These are phyloP conservation scores for Penicillium nordicum DNA, from an alignment of 2,329 filamentous ascomycete species.

Conservation along the genomic window DNA sequence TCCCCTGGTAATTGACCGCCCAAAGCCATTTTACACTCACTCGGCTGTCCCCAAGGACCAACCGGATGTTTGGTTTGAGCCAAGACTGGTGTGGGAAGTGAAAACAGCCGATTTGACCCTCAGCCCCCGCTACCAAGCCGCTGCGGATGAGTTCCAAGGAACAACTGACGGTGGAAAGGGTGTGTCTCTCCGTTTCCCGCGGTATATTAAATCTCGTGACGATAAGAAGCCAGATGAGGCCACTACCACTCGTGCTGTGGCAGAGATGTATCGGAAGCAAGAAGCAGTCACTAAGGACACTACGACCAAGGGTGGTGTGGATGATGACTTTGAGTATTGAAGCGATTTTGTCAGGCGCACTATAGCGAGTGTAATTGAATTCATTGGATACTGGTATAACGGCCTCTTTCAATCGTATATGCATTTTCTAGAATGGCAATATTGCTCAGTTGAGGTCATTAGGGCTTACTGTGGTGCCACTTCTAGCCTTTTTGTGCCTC, in stretches of 20 bases:
- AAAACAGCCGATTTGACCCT: slow-evolving; percentile 94
- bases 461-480: background rate
- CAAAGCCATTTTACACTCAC: slow-evolving; percentile 94
- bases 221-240: slow-evolving; percentile 96
- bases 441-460: background rate
- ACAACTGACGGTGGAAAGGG: slow-evolving; percentile 67
- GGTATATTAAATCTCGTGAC: slow-evolving; percentile 86
- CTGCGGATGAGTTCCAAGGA: slow-evolving; percentile 73
- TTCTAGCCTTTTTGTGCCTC: background rate
- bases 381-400: background rate
- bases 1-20: slow-evolving; percentile 75
- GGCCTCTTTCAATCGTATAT: background rate
- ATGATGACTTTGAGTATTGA: slow-evolving; percentile 97
- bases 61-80: slow-evolving; percentile 98
- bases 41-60: slow-evolving; percentile 82
- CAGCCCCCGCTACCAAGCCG: slow-evolving; percentile 90
- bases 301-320: slow-evolving; percentile 80
- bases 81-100: slow-evolving; percentile 92
- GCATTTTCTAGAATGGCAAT: background rate
- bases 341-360: background rate
- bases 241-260: slow-evolving; percentile 77
- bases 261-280: slow-evolving; percentile 96
- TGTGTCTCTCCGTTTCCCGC: slow-evolving; percentile 83
- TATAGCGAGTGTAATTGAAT: slow-evolving; percentile 9
- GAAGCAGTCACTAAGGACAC: slow-evolving; percentile 83